phyloP scores from a whole-genome alignment of 208 protist species.

The Leishmania martiniquensis region DNA sequence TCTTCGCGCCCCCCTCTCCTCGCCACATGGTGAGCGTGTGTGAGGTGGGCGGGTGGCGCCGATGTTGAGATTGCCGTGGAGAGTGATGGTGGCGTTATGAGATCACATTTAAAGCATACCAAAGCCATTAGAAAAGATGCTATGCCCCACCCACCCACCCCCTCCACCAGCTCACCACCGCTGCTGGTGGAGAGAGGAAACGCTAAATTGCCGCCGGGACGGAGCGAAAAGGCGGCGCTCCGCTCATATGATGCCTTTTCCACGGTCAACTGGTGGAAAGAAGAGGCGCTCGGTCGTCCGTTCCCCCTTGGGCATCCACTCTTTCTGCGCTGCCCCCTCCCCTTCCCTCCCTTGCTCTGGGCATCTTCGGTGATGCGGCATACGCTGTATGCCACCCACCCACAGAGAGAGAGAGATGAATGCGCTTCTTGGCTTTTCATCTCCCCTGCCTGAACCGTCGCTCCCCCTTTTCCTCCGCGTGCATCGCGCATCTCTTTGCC shows the following conservation, averaged over 20 bases:
- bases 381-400: no score
- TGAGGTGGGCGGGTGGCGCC: not conserved
- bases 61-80: not conserved
- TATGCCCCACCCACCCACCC: no score
- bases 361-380: not conserved
- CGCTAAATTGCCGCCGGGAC: not conserved
- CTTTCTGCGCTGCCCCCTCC: not conserved
- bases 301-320: not conserved
- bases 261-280: no score
- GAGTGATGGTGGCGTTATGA: not conserved
- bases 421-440: no score
- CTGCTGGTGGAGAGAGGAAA: not conserved
- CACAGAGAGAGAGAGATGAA: no score
- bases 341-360: not conserved
- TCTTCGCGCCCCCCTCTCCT: not conserved
- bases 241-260: no score
- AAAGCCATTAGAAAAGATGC: not conserved
- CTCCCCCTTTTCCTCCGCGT: no score
- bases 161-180: not conserved
- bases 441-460: no score
- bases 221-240: not conserved
- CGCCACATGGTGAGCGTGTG: not conserved
- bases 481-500: no score
- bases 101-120: not conserved
- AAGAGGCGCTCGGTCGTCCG: not conserved